phyloP scores from a whole-genome alignment of 768 basidiomycete species.

The Coprinopsis sp. region DNA sequence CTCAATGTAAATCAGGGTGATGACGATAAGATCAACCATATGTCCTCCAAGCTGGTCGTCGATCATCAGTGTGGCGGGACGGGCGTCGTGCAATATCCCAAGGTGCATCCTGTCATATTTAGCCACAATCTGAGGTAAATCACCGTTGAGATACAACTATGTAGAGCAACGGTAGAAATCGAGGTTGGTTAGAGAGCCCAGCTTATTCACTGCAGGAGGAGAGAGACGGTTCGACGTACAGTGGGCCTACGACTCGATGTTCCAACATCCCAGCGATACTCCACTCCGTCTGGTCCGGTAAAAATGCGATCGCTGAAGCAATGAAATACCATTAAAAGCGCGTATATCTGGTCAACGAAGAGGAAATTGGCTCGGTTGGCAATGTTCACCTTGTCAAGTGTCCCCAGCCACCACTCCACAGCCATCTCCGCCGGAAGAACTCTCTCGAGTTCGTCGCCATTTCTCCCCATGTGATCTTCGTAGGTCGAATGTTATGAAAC shows the following conservation, averaged over 20 bases:
- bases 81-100: slow-evolving; percentile 11
- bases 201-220: too few relatives aligned
- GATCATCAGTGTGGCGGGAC: slow-evolving; percentile 23
- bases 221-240: too few relatives aligned
- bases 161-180: background rate
- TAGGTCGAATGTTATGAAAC: too few relatives aligned
- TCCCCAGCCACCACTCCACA: too few relatives aligned
- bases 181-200: too few relatives aligned
- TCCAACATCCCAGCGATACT: background rate
- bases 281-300: background rate
- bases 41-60: slow-evolving; percentile 18
- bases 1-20: slow-evolving; percentile 28
- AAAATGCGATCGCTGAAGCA: background rate
- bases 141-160: slow-evolving; percentile 18
- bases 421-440: too few relatives aligned
- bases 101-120: slow-evolving; percentile 11
- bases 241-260: too few relatives aligned
- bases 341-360: background rate
- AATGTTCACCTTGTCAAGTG: too few relatives aligned
- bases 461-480: too few relatives aligned
- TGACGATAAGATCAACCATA: slow-evolving; percentile 26
- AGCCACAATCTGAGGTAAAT: slow-evolving; percentile 15
- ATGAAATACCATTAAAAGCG: background rate
- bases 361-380: too few relatives aligned
- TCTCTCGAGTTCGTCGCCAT: too few relatives aligned